Conservation (phyloP, 164 flowering plant species). For the Liquidambar formosana region DNA sequence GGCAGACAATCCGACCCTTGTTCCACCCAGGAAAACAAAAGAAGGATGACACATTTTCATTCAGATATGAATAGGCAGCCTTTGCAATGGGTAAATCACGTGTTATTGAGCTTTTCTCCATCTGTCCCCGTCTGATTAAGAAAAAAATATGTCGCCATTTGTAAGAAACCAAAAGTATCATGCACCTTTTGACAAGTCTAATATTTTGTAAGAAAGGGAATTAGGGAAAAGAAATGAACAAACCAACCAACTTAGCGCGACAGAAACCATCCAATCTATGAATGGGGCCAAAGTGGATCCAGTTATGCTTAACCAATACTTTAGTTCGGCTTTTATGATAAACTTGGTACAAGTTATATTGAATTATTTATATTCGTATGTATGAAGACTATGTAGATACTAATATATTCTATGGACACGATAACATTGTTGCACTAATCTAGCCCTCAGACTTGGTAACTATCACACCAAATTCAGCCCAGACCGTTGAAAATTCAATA, state of each 20-base stretch:
- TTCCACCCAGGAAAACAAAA: slow-evolving; percentile 86
- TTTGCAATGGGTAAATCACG: slow-evolving; percentile 69
- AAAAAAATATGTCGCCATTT: slow-evolving; percentile 4
- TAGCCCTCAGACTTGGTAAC: neutral
- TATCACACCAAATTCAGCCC: neutral
- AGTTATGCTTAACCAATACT: neutral
- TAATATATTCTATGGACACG: too few species aligned
- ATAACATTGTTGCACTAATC: neutral
- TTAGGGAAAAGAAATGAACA: neutral
- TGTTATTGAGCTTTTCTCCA: slow-evolving; percentile 66
- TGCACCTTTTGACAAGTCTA: neutral
- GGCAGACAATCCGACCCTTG: slow-evolving; percentile 84
- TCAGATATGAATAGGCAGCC: slow-evolving; percentile 65
- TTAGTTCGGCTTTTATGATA: neutral
- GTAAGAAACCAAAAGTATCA: neutral
- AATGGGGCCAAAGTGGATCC: neutral
- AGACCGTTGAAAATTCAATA: neutral
- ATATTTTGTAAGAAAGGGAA: neutral
- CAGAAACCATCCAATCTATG: neutral
- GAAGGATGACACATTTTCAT: slow-evolving; percentile 58
- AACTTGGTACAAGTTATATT: neutral
- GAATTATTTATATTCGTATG: neutral
- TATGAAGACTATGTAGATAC: too few species aligned
- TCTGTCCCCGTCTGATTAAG: slow-evolving; percentile 66
- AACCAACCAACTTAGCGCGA: neutral